Base-by-base conservation (phyloP, 345 rosid genomes). In the Gossypium ekmanianum region DNA sequence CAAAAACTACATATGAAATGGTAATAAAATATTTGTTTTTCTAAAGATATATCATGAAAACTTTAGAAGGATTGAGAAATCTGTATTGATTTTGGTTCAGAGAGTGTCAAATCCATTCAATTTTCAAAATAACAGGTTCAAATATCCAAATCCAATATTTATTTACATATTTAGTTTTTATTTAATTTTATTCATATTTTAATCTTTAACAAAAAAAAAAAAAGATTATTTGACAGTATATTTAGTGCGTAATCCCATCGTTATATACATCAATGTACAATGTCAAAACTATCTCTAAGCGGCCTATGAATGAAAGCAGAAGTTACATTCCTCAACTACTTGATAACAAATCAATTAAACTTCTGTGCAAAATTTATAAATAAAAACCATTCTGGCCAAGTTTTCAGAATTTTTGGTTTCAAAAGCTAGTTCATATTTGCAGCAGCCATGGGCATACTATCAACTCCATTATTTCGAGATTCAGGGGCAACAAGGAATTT, bases 231-330 rank as follows among this genome's bases (percentile, higher is more conserved):
- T 34, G 39, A 34, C 39, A 34, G 39, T 34, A 4, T 34, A 34
- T 34, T 34, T 34, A 34, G 7, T 34, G 39, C 39, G 4, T 34
- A 4, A 34, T 55, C 68, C 54, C 48, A 64, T 52, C 57, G 65
- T 39, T 52, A 71, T 78, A 41, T 75, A 72, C 51, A 50, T 11
- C 61, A 34, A 70, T 82, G 65, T 78, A 79, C 78, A 80, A 57
- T 17, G 45, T 51, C 47, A 10, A 50, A 51, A 69, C 59, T 44
- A 20, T 55, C 10, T 20, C 68, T n/a, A 13, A 70, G 9, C 48
- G 39, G 66, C 77, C 61, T 57, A 67, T 13, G 41, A 26, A 61
- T 48, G 73, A 52, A 65, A 75, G 34, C 71, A 69, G 17, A 16
- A 57, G 61, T 54, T 57, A 12, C 75, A 70, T 18, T 50, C 65